Evolutionary conservation across 2,329 filamentous ascomycete genomes (phyloP).

Genomic region (Sordariomycetes sp.): DNA sequence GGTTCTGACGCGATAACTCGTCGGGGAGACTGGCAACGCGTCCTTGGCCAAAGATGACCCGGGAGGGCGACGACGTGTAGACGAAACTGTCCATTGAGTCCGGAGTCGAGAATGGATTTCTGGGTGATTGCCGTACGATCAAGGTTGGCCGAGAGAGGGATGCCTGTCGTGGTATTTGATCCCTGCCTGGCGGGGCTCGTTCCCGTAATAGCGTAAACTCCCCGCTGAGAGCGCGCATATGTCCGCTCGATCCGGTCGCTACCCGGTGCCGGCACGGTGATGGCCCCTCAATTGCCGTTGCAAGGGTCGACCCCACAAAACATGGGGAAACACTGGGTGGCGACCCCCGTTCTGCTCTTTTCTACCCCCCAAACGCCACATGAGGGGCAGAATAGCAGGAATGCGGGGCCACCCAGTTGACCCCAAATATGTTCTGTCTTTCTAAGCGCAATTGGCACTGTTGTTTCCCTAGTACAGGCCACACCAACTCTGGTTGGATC

Average conservation of each 20-base stretch:
- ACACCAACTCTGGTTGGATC: too few species aligned
- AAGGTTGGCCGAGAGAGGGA: background rate
- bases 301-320: too few species aligned
- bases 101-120: background rate
- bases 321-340: too few species aligned
- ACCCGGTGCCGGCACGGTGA: background rate
- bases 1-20: slow-evolving; percentile 30
- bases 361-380: too few species aligned
- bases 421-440: too few species aligned
- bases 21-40: slow-evolving; percentile 35
- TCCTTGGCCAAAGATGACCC: slow-evolving; percentile 46
- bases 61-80: background rate
- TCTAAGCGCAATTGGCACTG: too few species aligned
- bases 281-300: too few species aligned
- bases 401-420: too few species aligned
- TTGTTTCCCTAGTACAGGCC: too few species aligned
- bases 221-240: background rate
- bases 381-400: too few species aligned
- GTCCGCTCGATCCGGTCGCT: background rate
- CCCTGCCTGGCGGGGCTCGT: background rate
- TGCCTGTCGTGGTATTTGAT: background rate
- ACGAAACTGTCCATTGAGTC: background rate
- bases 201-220: background rate
- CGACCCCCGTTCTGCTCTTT: too few species aligned
- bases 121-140: background rate